A percentile compares a stretch with the other conserved stretches of the same genome.
Evolutionary conservation across 805 yeast species (phyloP).

Genomic region (Sugiyamaella americana): DNA sequence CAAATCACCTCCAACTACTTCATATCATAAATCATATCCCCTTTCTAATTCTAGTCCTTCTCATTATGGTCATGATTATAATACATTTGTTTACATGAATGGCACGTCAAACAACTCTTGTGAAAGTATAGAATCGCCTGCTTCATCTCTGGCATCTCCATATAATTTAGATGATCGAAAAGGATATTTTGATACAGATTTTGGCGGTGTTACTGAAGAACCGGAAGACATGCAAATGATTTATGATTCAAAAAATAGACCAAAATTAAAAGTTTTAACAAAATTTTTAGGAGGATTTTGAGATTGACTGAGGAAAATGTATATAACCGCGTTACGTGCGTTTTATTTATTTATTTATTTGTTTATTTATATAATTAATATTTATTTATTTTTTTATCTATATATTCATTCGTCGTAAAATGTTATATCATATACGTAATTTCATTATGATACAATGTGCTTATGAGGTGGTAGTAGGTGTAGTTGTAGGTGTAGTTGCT

Average conservation of each 20-base stretch:
- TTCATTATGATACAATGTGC: too few species aligned
- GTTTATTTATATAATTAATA: slow-evolving; percentile 1
- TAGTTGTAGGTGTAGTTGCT: too few species aligned
- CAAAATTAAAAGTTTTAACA: slow-evolving; percentile 12
- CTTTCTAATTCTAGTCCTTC: neutral
- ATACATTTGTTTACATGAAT: slow-evolving; percentile 4
- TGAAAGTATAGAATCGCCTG: neutral
- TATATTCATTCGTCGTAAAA: too few species aligned
- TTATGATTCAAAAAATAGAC: slow-evolving; percentile 12
- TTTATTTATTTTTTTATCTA: neutral
- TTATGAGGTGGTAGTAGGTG: too few species aligned
- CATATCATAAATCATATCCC: too few species aligned
- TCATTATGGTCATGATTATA: neutral
- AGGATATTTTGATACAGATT: neutral
- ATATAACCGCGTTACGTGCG: too few species aligned
- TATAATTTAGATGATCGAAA: neutral
- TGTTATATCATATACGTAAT: too few species aligned
- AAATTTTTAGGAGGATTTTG: slow-evolving; percentile 14
- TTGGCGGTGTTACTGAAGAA: slow-evolving; percentile 11
- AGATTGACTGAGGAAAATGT: neutral
- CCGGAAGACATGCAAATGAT: slow-evolving; percentile 13
- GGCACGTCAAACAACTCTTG: slow-evolving; percentile 1
- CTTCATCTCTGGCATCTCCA: neutral
- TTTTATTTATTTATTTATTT: neutral
- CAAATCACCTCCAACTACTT: too few species aligned